phyloP scores from a whole-genome alignment of 1,284 basidiomycete genomes.

The Fomitopsis schrenkii region DNA sequence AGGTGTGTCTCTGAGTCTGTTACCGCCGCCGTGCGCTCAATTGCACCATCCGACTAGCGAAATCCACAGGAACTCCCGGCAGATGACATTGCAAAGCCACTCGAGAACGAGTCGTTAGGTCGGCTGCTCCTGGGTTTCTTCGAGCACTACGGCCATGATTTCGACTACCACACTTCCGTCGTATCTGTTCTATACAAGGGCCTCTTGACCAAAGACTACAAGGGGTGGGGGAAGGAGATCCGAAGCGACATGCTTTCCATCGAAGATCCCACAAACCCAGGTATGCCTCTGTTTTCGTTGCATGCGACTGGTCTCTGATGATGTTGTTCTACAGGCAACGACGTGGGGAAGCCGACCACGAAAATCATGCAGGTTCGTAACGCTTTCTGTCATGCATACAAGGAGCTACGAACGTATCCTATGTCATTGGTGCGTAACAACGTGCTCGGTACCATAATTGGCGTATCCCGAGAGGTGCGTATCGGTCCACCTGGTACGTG shows the following conservation, averaged over 20 bases:
- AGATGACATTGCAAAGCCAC: conserved; percentile 33
- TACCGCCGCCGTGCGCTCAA: too few relatives aligned
- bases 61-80: conserved; percentile 36
- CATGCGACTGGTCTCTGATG: neutral
- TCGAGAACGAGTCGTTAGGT: conserved; percentile 38
- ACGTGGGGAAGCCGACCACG: conserved; percentile 34
- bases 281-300: conserved; percentile 13
- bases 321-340: conserved; percentile 25
- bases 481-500: neutral
- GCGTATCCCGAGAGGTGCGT: conserved; percentile 19
- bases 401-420: conserved; percentile 13
- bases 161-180: conserved; percentile 38
- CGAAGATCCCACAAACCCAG: conserved; percentile 40
- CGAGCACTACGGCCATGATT: conserved; percentile 40
- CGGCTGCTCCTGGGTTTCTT: conserved; percentile 42
- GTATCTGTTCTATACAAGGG: conserved; percentile 35
- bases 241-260: conserved; percentile 32
- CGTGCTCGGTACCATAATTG: conserved; percentile 23
- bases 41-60: conserved; percentile 20
- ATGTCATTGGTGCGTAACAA: conserved; percentile 15
- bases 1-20: conserved; percentile 38
- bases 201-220: conserved; percentile 32
- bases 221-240: conserved; percentile 29
- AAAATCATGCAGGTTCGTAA: conserved; percentile 30
- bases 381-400: conserved; percentile 33